phyloP scores from a whole-genome alignment of 2,329 filamentous ascomycete species.

The Talaromyces piceae region DNA sequence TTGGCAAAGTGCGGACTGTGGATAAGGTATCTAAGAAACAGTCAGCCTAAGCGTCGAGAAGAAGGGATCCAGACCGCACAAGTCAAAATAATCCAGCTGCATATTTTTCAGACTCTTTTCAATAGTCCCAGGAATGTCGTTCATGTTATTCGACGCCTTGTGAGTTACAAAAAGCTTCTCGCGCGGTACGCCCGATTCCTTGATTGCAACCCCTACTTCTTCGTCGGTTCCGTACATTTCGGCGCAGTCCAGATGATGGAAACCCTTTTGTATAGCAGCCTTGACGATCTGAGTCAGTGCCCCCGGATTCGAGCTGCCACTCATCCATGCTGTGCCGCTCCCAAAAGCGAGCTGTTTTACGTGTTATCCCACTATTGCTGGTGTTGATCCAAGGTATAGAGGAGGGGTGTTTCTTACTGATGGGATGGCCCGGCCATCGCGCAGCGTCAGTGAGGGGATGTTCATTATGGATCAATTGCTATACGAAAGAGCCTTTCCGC shows the following conservation, averaged over 20 bases:
- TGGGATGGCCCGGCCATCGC: background rate
- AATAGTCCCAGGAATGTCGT: conserved; percentile 56
- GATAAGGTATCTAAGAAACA: conserved; percentile 12
- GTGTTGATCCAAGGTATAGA: background rate
- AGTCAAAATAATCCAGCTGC: conserved; percentile 59
- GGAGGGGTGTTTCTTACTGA: background rate
- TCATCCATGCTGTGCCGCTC: background rate
- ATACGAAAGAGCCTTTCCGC: too few species aligned
- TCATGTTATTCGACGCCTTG: conserved; percentile 59
- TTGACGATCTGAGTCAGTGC: background rate
- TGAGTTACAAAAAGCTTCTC: conserved; percentile 59
- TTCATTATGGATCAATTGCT: too few species aligned
- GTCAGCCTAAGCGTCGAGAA: background rate
- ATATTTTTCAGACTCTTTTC: conserved; percentile 55
- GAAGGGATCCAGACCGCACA: conserved; percentile 46
- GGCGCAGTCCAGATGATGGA: conserved; percentile 48
- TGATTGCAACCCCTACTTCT: conserved; percentile 58
- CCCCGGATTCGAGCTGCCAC: background rate
- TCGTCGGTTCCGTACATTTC: conserved; percentile 55
- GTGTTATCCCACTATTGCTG: too few species aligned
- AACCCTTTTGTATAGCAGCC: conserved; percentile 42
- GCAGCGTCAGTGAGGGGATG: background rate
- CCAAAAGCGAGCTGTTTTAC: conserved; percentile 3
- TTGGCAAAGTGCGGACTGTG: conserved; percentile 53
- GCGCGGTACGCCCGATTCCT: conserved; percentile 51